Evolutionary conservation across 23 red algal species (phyloP).

Genomic region (Gracilaria gracilis): DNA sequence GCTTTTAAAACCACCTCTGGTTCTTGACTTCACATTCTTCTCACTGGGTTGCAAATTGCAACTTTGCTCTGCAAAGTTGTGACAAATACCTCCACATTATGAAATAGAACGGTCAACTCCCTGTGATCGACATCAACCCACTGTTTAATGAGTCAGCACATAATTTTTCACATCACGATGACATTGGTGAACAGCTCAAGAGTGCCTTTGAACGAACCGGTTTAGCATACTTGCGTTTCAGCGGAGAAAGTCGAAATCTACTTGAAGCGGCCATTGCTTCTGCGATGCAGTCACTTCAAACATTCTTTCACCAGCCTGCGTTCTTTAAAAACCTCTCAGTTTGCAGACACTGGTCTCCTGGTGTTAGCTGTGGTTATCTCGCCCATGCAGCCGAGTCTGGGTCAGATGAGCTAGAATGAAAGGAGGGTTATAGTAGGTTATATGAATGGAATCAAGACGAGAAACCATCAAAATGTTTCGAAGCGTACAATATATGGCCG

Average conservation of each 20-base stretch:
- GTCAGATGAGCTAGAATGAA: constrained; percentile 33
- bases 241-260: background rate
- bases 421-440: constrained; percentile 59
- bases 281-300: constrained; percentile 1
- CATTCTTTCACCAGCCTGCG: constrained; percentile 47
- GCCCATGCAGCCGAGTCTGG: constrained; percentile 49
- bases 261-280: constrained; percentile 4
- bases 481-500: constrained; percentile 53
- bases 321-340: constrained; percentile 3
- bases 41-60: no score
- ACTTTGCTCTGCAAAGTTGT: background rate
- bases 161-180: background rate
- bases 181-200: constrained; percentile 20
- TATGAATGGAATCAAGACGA: constrained; percentile 16
- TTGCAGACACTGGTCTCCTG: background rate
- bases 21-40: no score
- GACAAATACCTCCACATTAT: background rate
- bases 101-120: background rate
- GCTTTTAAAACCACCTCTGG: no score
- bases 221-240: constrained; percentile 51
- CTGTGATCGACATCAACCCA: background rate
- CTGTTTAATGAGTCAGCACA: background rate
- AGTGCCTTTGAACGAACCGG: constrained; percentile 31
- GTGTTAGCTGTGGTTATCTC: constrained; percentile 62
- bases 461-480: constrained; percentile 36